Percentiles rank a stretch among this genome's conserved stretches.
Evolutionary conservation across 2,329 filamentous ascomycete genomes (phyloP).

Genomic region (Calonectria hawksworthii): DNA sequence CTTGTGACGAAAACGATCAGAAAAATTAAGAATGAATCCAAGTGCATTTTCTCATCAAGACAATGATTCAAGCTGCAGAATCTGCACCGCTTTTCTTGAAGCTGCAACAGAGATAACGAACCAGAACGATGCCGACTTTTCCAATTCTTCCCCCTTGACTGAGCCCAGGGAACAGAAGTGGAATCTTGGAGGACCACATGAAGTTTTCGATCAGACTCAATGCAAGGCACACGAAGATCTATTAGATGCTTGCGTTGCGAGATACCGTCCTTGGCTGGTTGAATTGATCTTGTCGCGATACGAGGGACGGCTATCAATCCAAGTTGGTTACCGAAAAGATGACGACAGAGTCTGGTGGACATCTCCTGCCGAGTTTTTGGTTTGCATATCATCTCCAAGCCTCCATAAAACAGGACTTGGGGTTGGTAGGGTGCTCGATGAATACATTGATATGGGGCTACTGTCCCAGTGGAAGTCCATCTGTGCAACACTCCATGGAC

Average conservation of each 20-base stretch:
- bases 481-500: background rate
- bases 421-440: background rate
- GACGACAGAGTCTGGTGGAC: background rate
- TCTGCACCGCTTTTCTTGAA: conserved; percentile 1
- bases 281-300: background rate
- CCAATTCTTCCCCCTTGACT: background rate
- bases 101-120: background rate
- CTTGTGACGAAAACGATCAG: background rate
- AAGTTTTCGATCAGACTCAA: background rate
- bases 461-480: conserved; percentile 16
- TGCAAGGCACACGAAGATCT: background rate
- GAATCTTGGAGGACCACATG: background rate
- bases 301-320: background rate
- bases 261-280: background rate
- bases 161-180: background rate
- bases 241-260: background rate
- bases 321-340: background rate
- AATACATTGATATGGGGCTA: conserved; percentile 5
- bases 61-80: background rate
- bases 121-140: background rate
- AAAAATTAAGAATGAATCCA: background rate
- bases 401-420: background rate
- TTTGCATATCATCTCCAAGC: background rate
- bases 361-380: background rate
- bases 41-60: background rate